Evolutionary conservation across 257 asterid species (phyloP).

Genomic region (Mitragyna speciosa): DNA sequence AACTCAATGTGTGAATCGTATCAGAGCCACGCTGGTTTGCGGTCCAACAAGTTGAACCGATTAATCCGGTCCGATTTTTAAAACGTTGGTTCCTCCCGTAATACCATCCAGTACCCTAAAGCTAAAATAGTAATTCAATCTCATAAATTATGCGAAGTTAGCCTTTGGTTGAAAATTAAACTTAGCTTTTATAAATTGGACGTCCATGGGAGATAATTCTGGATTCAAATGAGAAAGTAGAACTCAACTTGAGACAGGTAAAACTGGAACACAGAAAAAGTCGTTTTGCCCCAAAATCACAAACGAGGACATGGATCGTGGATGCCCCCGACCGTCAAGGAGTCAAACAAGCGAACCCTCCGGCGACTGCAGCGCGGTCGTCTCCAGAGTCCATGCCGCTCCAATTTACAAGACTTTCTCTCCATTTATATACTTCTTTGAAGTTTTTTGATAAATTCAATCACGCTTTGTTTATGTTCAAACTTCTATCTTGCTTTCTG

Average conservation of each 20-base stretch:
- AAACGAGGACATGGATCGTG: conserved; percentile 15
- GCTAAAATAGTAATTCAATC: too few species aligned
- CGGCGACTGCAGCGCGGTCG: conserved; percentile 84
- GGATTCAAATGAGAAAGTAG: background rate
- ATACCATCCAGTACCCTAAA: too few species aligned
- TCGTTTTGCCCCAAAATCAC: conserved; percentile 7
- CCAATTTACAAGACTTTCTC: conserved; percentile 47
- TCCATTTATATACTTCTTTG: background rate
- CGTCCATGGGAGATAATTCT: background rate
- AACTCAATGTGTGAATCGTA: too few species aligned
- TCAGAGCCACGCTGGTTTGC: too few species aligned
- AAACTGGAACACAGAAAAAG: background rate
- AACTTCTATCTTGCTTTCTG: conserved; percentile 36
- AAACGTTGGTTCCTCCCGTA: too few species aligned
- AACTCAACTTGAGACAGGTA: background rate
- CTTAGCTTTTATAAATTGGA: background rate
- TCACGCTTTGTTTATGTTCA: background rate
- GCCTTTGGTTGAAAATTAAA: background rate
- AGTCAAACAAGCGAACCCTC: conserved; percentile 68
- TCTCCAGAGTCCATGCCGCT: conserved; percentile 55
- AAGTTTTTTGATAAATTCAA: conserved; percentile 4
- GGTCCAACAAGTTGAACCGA: too few species aligned
- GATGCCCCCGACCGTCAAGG: conserved; percentile 56
- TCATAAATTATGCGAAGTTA: too few species aligned
- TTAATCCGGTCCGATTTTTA: too few species aligned